Evolutionary conservation across 805 yeast genomes (phyloP).

Genomic region (Metschnikowia borealis): DNA sequence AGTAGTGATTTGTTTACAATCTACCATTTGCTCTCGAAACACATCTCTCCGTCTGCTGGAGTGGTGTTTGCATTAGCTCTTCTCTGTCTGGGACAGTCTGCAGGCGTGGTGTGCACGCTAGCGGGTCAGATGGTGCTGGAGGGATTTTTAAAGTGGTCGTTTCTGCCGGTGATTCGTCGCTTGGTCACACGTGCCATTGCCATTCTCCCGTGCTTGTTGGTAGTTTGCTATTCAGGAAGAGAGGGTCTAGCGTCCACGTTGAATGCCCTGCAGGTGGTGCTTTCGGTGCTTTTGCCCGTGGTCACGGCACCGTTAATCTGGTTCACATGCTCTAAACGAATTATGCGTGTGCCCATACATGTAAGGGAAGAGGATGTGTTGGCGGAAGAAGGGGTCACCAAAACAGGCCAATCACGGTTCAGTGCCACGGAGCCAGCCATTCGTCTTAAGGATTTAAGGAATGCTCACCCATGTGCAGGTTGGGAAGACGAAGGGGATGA

Average conservation of each 20-base stretch:
- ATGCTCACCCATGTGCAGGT: conserved; percentile 40
- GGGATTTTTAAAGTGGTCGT: conserved; percentile 77
- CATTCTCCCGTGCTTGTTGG: conserved; percentile 76
- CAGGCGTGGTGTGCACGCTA: conserved; percentile 89
- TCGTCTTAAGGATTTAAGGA: conserved; percentile 36
- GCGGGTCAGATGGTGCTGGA: conserved; percentile 94
- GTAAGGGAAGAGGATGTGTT: conserved; percentile 25
- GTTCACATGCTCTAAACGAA: conserved; percentile 66
- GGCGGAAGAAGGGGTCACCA: background rate
- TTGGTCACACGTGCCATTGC: conserved; percentile 80
- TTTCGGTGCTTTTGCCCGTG: conserved; percentile 76
- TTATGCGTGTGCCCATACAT: conserved; percentile 55
- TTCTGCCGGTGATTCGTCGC: conserved; percentile 79
- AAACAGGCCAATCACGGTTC: conserved; percentile 19
- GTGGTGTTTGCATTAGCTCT: conserved; percentile 84
- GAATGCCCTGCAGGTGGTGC: conserved; percentile 79
- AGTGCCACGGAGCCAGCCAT: conserved; percentile 38
- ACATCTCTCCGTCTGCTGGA: conserved; percentile 83
- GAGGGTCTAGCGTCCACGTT: conserved; percentile 73
- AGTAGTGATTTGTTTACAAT: conserved; percentile 79
- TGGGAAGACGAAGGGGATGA: conserved; percentile 33
- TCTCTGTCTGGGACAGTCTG: conserved; percentile 88
- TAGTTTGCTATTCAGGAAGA: conserved; percentile 70
- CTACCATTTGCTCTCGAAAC: conserved; percentile 62
- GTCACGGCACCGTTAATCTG: conserved; percentile 85